Evolutionary conservation across 108 stramenopile species (phyloP), one percentile per base, ranked within the genome.

Genomic region (Nitzschia sp.): DNA sequence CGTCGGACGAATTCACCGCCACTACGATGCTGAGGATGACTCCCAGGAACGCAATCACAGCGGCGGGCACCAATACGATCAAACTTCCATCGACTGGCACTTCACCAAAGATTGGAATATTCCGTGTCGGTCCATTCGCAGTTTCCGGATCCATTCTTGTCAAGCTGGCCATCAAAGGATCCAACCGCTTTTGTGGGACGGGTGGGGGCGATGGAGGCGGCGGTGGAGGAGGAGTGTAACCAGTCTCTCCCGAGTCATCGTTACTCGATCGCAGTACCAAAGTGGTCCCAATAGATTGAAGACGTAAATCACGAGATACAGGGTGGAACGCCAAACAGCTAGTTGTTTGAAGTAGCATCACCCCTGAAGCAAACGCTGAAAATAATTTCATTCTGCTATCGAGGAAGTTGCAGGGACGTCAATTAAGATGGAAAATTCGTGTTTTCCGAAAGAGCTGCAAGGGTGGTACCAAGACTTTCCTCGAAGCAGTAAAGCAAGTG

Each of bases 31-130:
- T 84, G 46, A 81, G 47, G 31, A 88, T 26, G 57, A 87, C 81
- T 25, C 92, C 92, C 45, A 93, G 49, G 8, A 87, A 60, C 0
- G 77, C 83, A 64, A 93, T 86, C 0, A 61, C 79, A 5, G 77
- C 87, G 23, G 84, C 85, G 13, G 92, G 92, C 26, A 78, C 71
- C 11, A 93, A 65, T 32, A 93, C 78, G 18, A 74, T 36, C 28
- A 90, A 51, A 55, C 75, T 75, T 5, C 82, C 86, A 74, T 90
- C 89, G n/a, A 76, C 70, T 21, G 87, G 77, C 19, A 93, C 48
- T 74, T 93, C 92, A 8, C 91, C 91, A 34, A 89, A 71, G 18
- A 89, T 59, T 29, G 92, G 89, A 24, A 83, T 53, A 19, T 78
- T 75, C n/a, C 63, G 51, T 21, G 72, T 84, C 2, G 72, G 70